Evolutionary conservation across 2,329 filamentous ascomycete species (phyloP), one percentile per base, ranked within the genome.

Genomic region (Alternaria sp.): DNA sequence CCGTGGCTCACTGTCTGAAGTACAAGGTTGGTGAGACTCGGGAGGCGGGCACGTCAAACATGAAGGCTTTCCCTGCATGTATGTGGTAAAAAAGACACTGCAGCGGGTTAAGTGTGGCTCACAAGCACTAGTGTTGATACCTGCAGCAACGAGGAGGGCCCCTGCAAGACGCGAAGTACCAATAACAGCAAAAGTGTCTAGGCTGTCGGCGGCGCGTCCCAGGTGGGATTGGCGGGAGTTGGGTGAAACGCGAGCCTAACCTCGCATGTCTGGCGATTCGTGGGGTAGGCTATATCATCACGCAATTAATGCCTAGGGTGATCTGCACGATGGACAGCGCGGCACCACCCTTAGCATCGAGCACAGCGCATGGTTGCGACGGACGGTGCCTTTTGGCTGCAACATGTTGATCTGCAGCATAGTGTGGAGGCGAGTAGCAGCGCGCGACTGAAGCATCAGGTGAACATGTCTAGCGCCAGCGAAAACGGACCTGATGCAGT

Each of bases 1-100:
- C 71, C 65, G 74, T 77, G 69, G 76, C 70, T 77, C 73, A 74
- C 70, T 73, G 74, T 76, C 67, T 72, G 68, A 71, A 68, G 66
- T 70, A 67, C 77, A 76, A 77, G 76, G 78, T 77, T 78, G 75
- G 63, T 80, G 78, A 80, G 77, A 80, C 78, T 80, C 69, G 72
- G 69, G 71, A 73, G 71, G 72, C 74, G 75, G 73, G 75, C 74
- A 79, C 75, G 73, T 80, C 78, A 80, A 80, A 79, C 78, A 75
- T 78, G 70, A 75, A 67, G 71, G 73, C 68, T 73, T 77, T 77
- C 76, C 77, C 77, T 80, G 78, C 78, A 79, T 72, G 70, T 71
- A 71, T 70, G 68, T 73, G 71, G 68, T 69, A 68, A 55, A 76
- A 73, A 74, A 69, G 75, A 47, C 60, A 62, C 30, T 68, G 72